Evolutionary conservation across 768 basidiomycete genomes (phyloP).

Genomic region (Boletus coccyginus): DNA sequence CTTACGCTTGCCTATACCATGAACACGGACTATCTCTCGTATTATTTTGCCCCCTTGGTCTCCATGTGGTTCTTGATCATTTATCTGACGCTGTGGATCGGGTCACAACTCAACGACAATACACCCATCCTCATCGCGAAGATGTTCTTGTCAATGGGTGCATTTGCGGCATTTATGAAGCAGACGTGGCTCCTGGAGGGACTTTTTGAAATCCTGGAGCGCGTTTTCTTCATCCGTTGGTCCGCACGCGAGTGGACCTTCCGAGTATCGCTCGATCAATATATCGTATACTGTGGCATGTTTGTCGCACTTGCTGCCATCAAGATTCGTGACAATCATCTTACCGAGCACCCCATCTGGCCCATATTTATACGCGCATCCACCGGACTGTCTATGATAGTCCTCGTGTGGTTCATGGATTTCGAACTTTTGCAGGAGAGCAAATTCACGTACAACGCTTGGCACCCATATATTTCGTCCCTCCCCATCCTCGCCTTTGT

Average conservation of each 20-base stretch:
- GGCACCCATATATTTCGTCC: constrained; percentile 80
- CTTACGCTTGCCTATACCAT: constrained; percentile 82
- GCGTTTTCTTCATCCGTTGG: constrained; percentile 77
- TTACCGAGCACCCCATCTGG: constrained; percentile 74
- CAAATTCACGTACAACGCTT: constrained; percentile 84
- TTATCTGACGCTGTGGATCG: constrained; percentile 73
- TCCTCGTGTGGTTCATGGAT: constrained; percentile 73
- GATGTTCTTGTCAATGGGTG: constrained; percentile 58
- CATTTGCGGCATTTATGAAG: constrained; percentile 66
- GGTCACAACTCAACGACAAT: constrained; percentile 70
- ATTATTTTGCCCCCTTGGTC: constrained; percentile 89
- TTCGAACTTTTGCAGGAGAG: constrained; percentile 75
- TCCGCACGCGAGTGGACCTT: constrained; percentile 86
- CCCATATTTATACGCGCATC: constrained; percentile 47
- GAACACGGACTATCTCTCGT: constrained; percentile 89
- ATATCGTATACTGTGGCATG: constrained; percentile 89
- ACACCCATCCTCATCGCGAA: constrained; percentile 67
- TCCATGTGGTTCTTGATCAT: constrained; percentile 89
- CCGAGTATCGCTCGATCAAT: constrained; percentile 84
- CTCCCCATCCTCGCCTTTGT: constrained; percentile 79
- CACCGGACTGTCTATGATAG: constrained; percentile 48
- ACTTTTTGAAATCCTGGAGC: constrained; percentile 60
- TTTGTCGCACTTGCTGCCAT: constrained; percentile 67
- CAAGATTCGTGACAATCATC: constrained; percentile 69
- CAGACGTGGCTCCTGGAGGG: constrained; percentile 59